These are phyloP conservation scores for Cadophora malorum DNA, from an alignment of 2,329 filamentous ascomycete genomes.

Conservation along the genomic window DNA sequence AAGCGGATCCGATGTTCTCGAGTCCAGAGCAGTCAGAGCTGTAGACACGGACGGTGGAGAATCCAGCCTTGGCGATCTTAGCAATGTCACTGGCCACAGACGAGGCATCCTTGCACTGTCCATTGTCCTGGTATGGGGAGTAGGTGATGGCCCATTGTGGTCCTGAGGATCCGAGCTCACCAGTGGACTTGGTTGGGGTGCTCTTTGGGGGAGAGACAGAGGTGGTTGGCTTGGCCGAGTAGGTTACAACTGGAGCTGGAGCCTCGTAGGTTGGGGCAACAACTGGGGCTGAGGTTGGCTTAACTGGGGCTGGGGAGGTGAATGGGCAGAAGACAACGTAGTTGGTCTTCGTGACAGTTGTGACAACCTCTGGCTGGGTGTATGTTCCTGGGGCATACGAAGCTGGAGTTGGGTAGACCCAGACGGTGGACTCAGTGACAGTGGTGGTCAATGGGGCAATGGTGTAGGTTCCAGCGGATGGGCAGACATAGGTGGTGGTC, in stretches of 20 bases:
- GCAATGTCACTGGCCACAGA: constrained; percentile 66
- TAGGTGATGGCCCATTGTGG: constrained; percentile 76
- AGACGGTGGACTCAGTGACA: constrained; percentile 58
- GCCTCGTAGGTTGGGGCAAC: constrained; percentile 34
- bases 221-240: constrained; percentile 17
- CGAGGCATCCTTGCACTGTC: constrained; percentile 68
- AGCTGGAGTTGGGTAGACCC: constrained; percentile 70
- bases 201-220: constrained; percentile 37
- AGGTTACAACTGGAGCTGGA: constrained; percentile 37
- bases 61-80: constrained; percentile 68
- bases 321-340: constrained; percentile 76
- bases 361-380: constrained; percentile 68
- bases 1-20: constrained; percentile 74
- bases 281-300: constrained; percentile 15
- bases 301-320: constrained; percentile 51
- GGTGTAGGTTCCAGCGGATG: constrained; percentile 76
- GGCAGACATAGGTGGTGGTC: constrained; percentile 76
- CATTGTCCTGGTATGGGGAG: constrained; percentile 70
- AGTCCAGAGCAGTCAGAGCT: constrained; percentile 89
- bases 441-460: constrained; percentile 72
- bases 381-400: constrained; percentile 74
- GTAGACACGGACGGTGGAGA: constrained; percentile 81
- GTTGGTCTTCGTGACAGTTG: constrained; percentile 73
- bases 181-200: constrained; percentile 37
- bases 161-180: constrained; percentile 42